Evolutionary conservation across 441 rosid species (phyloP).

Genomic region (Gossypium gossypioides): DNA sequence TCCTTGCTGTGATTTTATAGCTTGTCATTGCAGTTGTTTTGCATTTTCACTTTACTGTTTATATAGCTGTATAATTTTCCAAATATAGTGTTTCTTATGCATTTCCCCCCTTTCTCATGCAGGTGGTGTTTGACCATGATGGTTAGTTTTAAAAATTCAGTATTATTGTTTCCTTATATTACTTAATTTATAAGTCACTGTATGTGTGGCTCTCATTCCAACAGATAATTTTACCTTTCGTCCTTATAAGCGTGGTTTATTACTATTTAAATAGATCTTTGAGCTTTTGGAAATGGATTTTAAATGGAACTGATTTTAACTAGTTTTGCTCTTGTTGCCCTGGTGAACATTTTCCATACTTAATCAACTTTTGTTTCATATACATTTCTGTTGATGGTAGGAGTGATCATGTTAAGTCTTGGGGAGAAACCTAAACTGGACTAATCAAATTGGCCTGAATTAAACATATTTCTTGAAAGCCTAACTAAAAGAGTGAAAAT

Average conservation of each 20-base stretch:
- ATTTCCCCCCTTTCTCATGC: constrained; percentile 25
- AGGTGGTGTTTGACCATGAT: constrained; percentile 99
- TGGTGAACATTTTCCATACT: neutral
- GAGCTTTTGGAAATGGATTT: neutral
- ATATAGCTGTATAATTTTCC: neutral
- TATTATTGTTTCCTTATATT: neutral
- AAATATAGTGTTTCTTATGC: neutral
- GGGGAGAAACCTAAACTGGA: neutral
- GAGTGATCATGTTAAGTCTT: neutral
- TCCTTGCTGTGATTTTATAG: constrained; percentile 3
- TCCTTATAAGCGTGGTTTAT: neutral
- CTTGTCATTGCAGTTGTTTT: neutral
- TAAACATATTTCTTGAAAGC: neutral
- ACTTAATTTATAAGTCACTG: neutral
- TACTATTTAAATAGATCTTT: neutral
- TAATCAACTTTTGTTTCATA: neutral
- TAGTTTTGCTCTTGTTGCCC: neutral
- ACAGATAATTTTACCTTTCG: neutral
- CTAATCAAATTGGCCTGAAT: neutral
- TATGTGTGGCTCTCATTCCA: neutral
- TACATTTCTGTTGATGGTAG: neutral
- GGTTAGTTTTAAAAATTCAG: constrained; percentile 41
- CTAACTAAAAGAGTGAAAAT: neutral
- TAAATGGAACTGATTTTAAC: neutral
- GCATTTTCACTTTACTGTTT: neutral